Evolutionary conservation across 805 yeast species (phyloP), one percentile per base, ranked within the genome.

Genomic region (Saturnispora quitensis): DNA sequence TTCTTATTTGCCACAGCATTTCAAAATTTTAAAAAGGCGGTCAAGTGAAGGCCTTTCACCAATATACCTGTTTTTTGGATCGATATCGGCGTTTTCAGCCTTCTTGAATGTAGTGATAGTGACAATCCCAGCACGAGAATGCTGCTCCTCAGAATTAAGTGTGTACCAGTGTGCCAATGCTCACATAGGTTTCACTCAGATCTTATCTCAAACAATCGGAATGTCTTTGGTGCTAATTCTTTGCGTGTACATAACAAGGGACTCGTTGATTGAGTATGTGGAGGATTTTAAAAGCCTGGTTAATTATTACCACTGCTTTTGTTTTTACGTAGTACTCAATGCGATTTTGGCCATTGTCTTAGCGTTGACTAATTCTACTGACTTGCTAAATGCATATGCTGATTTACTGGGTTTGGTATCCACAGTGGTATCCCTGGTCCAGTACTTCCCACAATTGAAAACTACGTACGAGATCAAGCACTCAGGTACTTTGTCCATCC

Each of bases 41-140:
- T 75, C 89, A 5, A 80, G 90, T 12, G 89, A 86, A 62, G 96
- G 96, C 4, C 69, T 88, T 22, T 83, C 90, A 5, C 86, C 90
- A 12, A 72, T 76, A 58, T 88, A 81, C 62, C 70, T 88, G 33
- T 67, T 88, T 13, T 73, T 89, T 40, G 93, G 93, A 4, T 77
- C 84, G 4, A 65, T 82, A 46, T 79, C 90, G 20, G 82, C 86
- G n/a, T 67, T 82, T 28, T 76, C 83, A 59, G 80, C 91, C 0
- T 67, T 83, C 47, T 72, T 84, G 18, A 89, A 89, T 60, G 75
- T 88, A 45, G 64, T 82, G 4, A 65, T 87, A 33, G 73, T 87
- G 12, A 77, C 86, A 5, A 66, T 77, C 17, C 74, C 78, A 0
- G 86, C 89, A 0, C 62, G 86, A 28, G 64, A 72, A 31, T 88